Conservation (phyloP, 1,139 yeast genomes). For the Geotrichum citri-aurantii region DNA sequence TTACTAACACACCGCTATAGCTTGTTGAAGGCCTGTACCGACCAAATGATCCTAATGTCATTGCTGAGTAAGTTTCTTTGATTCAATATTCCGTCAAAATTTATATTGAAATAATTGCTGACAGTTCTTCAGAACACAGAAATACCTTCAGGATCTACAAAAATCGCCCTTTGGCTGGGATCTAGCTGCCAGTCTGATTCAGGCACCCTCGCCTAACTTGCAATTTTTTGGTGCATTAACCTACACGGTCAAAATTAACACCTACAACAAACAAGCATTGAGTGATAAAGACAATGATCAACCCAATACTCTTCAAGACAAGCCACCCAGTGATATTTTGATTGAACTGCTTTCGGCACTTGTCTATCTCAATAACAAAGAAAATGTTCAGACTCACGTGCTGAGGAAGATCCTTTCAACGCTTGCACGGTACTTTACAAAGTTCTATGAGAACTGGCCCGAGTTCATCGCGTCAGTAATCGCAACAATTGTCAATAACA, state of each 20-base stretch:
- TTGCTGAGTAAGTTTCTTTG: conserved; percentile 11
- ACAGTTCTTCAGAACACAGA: conserved; percentile 36
- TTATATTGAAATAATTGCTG: neutral
- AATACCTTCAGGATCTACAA: conserved; percentile 45
- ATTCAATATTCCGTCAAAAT: neutral
- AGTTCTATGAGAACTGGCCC: conserved; percentile 35
- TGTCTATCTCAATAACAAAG: conserved; percentile 19
- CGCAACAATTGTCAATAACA: conserved; percentile 12
- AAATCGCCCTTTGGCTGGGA: conserved; percentile 46
- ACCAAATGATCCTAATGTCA: conserved; percentile 8
- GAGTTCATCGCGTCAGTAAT: conserved; percentile 24
- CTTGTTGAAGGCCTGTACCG: conserved; percentile 16
- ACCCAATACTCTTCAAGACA: neutral
- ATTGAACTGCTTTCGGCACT: conserved; percentile 30
- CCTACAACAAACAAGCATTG: conserved; percentile 12
- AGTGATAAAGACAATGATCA: neutral
- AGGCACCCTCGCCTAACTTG: conserved; percentile 39
- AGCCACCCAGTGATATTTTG: conserved; percentile 21
- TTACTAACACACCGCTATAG: neutral
- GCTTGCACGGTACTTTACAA: conserved; percentile 28
- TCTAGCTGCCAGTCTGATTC: conserved; percentile 44
- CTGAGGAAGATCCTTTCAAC: conserved; percentile 35
- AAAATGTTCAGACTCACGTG: conserved; percentile 27
- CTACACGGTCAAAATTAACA: conserved; percentile 45
- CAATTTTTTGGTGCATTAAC: conserved; percentile 62